Evolutionary conservation across 2,329 filamentous ascomycete genomes (phyloP).

Genomic region (Hymenoscyphus fraxineus): DNA sequence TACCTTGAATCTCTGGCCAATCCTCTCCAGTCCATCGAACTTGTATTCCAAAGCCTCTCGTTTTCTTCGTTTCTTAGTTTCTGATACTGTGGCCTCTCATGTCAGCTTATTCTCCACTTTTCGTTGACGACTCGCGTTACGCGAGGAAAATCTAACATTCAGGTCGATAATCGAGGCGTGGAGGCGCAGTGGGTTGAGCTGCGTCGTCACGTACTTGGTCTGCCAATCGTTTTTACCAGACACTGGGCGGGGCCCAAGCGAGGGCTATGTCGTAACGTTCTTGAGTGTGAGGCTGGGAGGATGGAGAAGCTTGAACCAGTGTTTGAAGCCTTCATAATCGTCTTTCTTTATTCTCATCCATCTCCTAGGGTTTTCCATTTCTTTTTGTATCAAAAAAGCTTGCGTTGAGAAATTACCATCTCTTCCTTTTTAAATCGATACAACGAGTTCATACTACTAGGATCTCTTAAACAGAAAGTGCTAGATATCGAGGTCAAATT

Average conservation of each 20-base stretch:
- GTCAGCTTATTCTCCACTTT: not conserved
- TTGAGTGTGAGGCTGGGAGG: not conserved
- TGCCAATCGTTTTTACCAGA: not conserved
- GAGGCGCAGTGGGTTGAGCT: not conserved
- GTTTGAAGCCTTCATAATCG: too few species aligned
- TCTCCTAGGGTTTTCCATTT: too few species aligned
- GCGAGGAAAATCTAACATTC: not conserved
- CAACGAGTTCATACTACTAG: not conserved
- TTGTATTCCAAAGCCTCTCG: not conserved
- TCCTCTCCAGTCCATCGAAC: not conserved
- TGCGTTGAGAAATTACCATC: not conserved
- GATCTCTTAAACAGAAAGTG: not conserved
- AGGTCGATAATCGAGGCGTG: not conserved
- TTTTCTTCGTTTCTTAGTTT: not conserved
- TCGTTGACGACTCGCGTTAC: not conserved
- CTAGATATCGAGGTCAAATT: not conserved
- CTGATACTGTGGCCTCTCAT: not conserved
- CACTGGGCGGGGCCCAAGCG: not conserved
- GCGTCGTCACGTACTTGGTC: not conserved
- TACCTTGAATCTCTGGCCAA: not conserved
- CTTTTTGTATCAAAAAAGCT: not conserved
- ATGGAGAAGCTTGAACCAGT: too few species aligned
- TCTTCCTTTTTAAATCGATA: not conserved
- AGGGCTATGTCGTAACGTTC: not conserved
- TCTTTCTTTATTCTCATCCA: too few species aligned